A percentile compares a stretch with the other conserved stretches of the same genome.
Evolutionary conservation across 2,329 filamentous ascomycete species (phyloP).

Genomic region (Hymenoscyphus occultus): DNA sequence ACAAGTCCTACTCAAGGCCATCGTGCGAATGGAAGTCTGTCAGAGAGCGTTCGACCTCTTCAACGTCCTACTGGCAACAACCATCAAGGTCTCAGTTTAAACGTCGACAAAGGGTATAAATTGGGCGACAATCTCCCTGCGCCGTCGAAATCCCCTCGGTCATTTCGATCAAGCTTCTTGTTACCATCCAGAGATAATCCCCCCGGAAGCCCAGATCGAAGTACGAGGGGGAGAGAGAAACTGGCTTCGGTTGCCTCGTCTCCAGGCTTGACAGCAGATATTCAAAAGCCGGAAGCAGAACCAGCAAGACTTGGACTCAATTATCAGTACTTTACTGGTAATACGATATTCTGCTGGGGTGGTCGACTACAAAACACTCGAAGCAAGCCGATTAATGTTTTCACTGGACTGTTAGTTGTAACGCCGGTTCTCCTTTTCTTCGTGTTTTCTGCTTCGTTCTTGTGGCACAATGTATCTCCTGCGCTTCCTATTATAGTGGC

Average conservation of each 20-base stretch:
- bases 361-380: slow-evolving; percentile 86
- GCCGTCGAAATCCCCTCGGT: slow-evolving; percentile 68
- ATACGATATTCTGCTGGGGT: slow-evolving; percentile 83
- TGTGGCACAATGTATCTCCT: slow-evolving; percentile 87
- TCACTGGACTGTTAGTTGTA: slow-evolving; percentile 76
- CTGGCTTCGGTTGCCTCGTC: slow-evolving; percentile 79
- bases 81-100: slow-evolving; percentile 48
- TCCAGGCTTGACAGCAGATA: slow-evolving; percentile 57
- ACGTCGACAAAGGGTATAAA: slow-evolving; percentile 59
- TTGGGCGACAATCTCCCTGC: slow-evolving; percentile 52
- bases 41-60: slow-evolving; percentile 77
- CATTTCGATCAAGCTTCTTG: slow-evolving; percentile 74
- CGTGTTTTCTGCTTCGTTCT: slow-evolving; percentile 69
- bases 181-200: slow-evolving; percentile 55
- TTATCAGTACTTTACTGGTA: slow-evolving; percentile 90
- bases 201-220: slow-evolving; percentile 50
- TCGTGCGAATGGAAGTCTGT: slow-evolving; percentile 58
- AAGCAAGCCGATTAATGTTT: slow-evolving; percentile 84
- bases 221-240: slow-evolving; percentile 71
- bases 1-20: slow-evolving; percentile 67
- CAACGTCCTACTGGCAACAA: slow-evolving; percentile 35
- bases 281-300: slow-evolving; percentile 30
- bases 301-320: slow-evolving; percentile 60
- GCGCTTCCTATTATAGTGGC: slow-evolving; percentile 86
- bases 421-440: slow-evolving; percentile 82